Percentiles rank a stretch among this genome's conserved stretches.
phyloP scores from a whole-genome alignment of 805 yeast species.

The Saturnispora dispora region DNA sequence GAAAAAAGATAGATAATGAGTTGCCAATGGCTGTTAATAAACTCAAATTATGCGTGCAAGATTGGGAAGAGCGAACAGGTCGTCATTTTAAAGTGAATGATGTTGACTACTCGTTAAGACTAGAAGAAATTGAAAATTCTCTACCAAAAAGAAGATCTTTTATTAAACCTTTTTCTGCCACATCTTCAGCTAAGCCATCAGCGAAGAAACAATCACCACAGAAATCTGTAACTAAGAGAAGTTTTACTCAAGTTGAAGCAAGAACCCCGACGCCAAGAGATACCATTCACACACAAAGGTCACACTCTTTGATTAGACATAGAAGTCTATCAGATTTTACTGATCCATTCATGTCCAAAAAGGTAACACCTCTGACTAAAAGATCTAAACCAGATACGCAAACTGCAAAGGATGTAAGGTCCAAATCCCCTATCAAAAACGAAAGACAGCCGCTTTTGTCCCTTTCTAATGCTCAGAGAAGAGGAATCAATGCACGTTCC shows the following conservation, averaged over 20 bases:
- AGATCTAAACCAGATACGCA: not conserved
- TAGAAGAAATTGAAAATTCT: slow-evolving; percentile 18
- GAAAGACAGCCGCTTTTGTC: not conserved
- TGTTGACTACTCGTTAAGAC: slow-evolving; percentile 32
- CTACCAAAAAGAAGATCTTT: slow-evolving; percentile 7
- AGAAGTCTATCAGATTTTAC: slow-evolving; percentile 1
- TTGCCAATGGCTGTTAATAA: slow-evolving; percentile 55
- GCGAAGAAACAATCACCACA: not conserved
- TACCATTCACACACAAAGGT: not conserved
- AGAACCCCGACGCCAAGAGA: slow-evolving; percentile 3
- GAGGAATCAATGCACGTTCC: not conserved
- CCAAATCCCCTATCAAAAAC: not conserved
- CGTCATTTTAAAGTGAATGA: slow-evolving; percentile 39
- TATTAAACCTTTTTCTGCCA: slow-evolving; percentile 3
- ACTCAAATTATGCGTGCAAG: slow-evolving; percentile 37
- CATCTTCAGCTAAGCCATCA: slow-evolving; percentile 2
- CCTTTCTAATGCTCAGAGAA: not conserved
- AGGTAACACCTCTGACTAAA: not conserved
- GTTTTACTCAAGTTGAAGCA: not conserved
- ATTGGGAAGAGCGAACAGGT: slow-evolving; percentile 37
- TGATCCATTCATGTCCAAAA: slow-evolving; percentile 4
- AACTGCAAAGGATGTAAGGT: not conserved
- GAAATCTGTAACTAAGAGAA: not conserved
- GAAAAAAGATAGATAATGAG: slow-evolving; percentile 58
- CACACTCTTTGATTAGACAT: not conserved